phyloP scores from a whole-genome alignment of 1,284 basidiomycete species.

The Exobasidium rhododendri region DNA sequence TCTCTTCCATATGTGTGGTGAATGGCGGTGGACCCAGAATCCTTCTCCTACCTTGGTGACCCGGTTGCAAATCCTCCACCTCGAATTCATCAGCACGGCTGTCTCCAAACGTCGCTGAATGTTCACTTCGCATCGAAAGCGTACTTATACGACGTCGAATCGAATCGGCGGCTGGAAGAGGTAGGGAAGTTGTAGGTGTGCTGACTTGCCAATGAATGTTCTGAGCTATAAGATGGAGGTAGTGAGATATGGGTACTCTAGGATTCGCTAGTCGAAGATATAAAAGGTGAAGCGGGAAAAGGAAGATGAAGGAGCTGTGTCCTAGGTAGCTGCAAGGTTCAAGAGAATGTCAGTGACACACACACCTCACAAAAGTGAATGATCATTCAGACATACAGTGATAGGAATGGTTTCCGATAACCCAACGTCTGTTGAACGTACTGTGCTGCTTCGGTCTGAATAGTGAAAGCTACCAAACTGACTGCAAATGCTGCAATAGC shows the following conservation, averaged over 20 bases:
- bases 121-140: constrained; percentile 2
- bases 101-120: not conserved
- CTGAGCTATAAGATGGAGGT: constrained; percentile 34
- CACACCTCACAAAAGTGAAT: not conserved
- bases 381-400: constrained; percentile 19
- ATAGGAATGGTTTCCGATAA: constrained; percentile 49
- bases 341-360: not conserved
- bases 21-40: constrained; percentile 5
- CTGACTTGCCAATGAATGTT: constrained; percentile 47
- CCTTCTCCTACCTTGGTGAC: not conserved
- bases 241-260: constrained; percentile 28
- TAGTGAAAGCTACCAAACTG: constrained; percentile 45
- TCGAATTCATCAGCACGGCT: constrained; percentile 3
- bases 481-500: constrained; percentile 42
- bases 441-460: constrained; percentile 52
- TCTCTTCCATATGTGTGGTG: not conserved
- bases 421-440: constrained; percentile 47
- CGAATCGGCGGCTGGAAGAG: not conserved
- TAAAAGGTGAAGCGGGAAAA: constrained; percentile 46
- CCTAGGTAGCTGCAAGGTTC: constrained; percentile 34
- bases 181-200: constrained; percentile 17
- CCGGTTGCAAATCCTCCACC: not conserved
- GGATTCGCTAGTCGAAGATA: constrained; percentile 29
- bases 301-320: constrained; percentile 42
- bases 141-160: constrained; percentile 7